phyloP scores from a whole-genome alignment of 129 eudicot species.

The Tanacetum coccineum region DNA sequence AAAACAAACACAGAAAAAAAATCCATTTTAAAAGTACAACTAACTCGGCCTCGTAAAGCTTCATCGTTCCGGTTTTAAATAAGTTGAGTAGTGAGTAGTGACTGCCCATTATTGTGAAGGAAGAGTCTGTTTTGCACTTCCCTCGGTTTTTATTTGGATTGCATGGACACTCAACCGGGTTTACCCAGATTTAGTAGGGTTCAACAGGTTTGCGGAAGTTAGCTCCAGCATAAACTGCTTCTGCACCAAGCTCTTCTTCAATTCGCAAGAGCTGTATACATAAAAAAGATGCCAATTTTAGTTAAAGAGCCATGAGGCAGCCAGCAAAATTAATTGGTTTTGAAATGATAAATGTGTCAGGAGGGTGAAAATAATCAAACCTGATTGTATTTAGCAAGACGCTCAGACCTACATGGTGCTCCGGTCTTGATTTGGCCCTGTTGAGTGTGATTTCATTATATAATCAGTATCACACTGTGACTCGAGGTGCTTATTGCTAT shows the following conservation, averaged over 20 bases:
- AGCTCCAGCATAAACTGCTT: constrained; percentile 91
- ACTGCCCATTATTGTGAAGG: constrained; percentile 19
- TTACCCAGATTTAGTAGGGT: constrained; percentile 54
- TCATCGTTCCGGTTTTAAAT: neutral
- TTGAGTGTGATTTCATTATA: neutral
- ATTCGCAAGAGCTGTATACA: constrained; percentile 64
- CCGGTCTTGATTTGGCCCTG: constrained; percentile 99
- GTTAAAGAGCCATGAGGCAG: neutral
- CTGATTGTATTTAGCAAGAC: constrained; percentile 87
- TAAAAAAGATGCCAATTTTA: neutral
- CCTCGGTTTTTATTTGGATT: constrained; percentile 25
- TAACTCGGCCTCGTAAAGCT: constrained; percentile 24
- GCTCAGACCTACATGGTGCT: constrained; percentile 99
- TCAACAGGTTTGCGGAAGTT: constrained; percentile 90
- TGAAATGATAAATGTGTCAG: neutral
- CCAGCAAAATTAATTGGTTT: neutral
- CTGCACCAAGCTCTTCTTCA: constrained; percentile 90
- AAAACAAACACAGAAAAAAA: constrained; percentile 12
- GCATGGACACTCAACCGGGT: constrained; percentile 16
- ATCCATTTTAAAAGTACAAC: constrained; percentile 2
- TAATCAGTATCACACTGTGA: neutral
- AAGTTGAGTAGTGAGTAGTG: neutral
- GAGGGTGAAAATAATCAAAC: constrained; percentile 27
- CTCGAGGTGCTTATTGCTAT: too few relatives aligned
- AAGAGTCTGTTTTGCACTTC: constrained; percentile 14